Evolutionary conservation across 331 rosid species (phyloP).

Genomic region (Dryas integrifolia): DNA sequence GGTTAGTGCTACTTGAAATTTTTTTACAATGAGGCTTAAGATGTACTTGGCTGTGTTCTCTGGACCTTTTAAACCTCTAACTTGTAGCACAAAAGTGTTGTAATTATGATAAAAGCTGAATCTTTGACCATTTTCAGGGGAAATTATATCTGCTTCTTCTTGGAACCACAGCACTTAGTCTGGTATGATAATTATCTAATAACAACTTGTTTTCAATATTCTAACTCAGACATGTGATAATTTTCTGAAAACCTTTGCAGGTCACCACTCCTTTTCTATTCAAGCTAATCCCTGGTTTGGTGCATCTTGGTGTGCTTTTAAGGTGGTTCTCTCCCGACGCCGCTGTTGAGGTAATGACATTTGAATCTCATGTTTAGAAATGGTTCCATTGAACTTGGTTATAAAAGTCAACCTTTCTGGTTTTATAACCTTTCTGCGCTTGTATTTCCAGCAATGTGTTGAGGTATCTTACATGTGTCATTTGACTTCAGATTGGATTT

Average conservation of each 20-base stretch:
- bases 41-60: background rate
- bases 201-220: background rate
- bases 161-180: constrained; percentile 55
- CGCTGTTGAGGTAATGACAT: constrained; percentile 59
- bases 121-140: constrained; percentile 36
- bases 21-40: no score
- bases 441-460: background rate
- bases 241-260: constrained; percentile 41
- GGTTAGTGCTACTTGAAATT: constrained; percentile 30
- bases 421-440: background rate
- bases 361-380: constrained; percentile 6
- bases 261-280: constrained; percentile 93
- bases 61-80: background rate
- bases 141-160: constrained; percentile 50
- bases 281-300: constrained; percentile 92
- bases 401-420: background rate
- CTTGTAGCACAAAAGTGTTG: background rate
- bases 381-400: background rate
- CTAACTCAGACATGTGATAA: background rate
- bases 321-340: constrained; percentile 87
- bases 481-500: constrained; percentile 54
- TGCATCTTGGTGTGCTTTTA: constrained; percentile 87
- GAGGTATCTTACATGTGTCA: constrained; percentile 13
- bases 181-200: constrained; percentile 31
- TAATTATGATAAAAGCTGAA: background rate